Conservation (phyloP, 805 yeast species). For the Kodamaea neixiangensis region DNA sequence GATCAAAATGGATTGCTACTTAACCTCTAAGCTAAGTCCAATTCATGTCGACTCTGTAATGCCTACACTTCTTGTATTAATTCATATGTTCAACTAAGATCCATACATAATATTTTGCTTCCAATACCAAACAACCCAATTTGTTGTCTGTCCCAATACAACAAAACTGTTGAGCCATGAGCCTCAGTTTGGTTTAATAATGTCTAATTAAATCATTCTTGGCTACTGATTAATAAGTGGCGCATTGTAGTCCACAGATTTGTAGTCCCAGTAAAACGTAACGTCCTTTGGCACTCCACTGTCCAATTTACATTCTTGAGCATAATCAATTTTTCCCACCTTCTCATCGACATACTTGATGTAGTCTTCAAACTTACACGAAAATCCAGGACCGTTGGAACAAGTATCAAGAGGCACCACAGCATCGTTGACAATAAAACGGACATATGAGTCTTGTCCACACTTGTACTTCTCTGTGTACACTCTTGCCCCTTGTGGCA, state of each 20-base stretch:
- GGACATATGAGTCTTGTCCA: constrained; percentile 12
- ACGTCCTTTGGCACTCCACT: constrained; percentile 20
- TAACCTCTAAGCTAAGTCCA: too few species aligned
- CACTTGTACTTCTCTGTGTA: constrained; percentile 16
- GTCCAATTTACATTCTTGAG: constrained; percentile 30
- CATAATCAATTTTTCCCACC: constrained; percentile 21
- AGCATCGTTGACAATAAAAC: constrained; percentile 17
- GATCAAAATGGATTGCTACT: too few species aligned
- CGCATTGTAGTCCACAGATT: constrained; percentile 25
- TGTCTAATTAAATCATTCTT: too few species aligned
- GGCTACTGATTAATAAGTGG: constrained; percentile 25
- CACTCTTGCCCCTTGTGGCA: constrained; percentile 18
- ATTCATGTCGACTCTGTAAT: too few species aligned
- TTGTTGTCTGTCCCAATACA: too few species aligned
- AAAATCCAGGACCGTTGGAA: constrained; percentile 18
- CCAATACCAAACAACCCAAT: background rate
- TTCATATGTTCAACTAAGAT: background rate
- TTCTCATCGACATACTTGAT: constrained; percentile 26
- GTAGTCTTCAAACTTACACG: constrained; percentile 27
- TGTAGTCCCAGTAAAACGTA: constrained; percentile 46
- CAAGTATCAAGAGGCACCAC: constrained; percentile 16
- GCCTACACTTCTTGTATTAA: too few species aligned
- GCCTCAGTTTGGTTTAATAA: too few species aligned
- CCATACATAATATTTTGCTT: too few species aligned
- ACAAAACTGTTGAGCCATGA: too few species aligned